phyloP scores from a whole-genome alignment of 257 asterid genomes.

The Solanum neorickii region DNA sequence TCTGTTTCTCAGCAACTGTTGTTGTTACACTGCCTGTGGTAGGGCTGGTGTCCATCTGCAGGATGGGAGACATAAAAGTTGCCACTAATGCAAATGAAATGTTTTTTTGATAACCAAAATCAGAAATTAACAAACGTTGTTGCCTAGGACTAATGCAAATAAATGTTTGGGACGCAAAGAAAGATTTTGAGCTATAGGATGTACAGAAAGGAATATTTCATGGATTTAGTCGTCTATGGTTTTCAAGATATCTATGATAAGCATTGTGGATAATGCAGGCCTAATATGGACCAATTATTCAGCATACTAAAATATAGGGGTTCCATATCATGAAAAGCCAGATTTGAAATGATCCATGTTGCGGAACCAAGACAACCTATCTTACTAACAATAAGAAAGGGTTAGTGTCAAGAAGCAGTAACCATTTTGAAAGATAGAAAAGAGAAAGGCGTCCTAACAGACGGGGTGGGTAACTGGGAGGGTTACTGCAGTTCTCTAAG shows the following conservation, averaged over 20 bases:
- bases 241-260: neutral
- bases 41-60: conserved; percentile 88
- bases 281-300: neutral
- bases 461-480: too few species aligned
- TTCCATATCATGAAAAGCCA: neutral
- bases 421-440: neutral
- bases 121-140: neutral
- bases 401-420: neutral
- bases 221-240: neutral
- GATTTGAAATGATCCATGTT: neutral
- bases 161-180: neutral
- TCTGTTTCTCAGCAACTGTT: conserved; percentile 64
- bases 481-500: neutral
- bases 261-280: neutral
- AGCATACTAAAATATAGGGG: neutral
- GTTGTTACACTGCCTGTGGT: conserved; percentile 94
- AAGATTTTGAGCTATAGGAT: neutral
- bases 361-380: neutral
- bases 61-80: neutral
- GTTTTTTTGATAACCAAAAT: too few species aligned
- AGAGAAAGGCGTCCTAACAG: too few species aligned
- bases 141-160: neutral
- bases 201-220: neutral
- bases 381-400: neutral
- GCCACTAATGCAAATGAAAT: neutral